Evolutionary conservation across 2,329 filamentous ascomycete genomes (phyloP).

Genomic region (Xylariaceae sp.): DNA sequence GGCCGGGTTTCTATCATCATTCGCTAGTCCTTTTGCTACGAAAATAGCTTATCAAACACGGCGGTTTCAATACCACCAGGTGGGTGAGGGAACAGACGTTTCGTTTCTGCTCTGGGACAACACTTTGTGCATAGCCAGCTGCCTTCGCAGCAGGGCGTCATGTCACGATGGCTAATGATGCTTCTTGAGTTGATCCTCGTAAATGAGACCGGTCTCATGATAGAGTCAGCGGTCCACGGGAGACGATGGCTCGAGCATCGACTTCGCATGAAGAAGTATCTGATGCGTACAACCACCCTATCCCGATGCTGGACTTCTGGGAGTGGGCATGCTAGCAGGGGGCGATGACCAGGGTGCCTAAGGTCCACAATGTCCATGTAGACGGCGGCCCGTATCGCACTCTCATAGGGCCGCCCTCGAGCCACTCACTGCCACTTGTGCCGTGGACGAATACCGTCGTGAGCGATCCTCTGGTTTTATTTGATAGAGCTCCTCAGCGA

Average conservation of each 20-base stretch:
- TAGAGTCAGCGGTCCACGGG: slow-evolving; percentile 16
- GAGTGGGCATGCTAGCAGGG: slow-evolving; percentile 28
- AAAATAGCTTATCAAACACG: too few species aligned
- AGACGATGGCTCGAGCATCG: slow-evolving; percentile 7
- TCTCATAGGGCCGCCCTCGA: slow-evolving; percentile 33
- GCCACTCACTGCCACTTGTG: slow-evolving; percentile 30
- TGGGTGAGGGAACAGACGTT: too few species aligned
- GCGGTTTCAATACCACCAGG: too few species aligned
- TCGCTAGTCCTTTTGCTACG: too few species aligned
- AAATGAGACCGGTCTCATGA: slow-evolving; percentile 14
- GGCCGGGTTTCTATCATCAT: too few species aligned
- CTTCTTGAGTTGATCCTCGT: background rate
- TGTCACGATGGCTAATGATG: slow-evolving; percentile 12
- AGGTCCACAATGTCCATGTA: slow-evolving; percentile 28
- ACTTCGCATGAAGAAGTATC: slow-evolving; percentile 21
- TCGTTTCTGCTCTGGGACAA: too few species aligned
- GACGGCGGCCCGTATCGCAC: slow-evolving; percentile 27
- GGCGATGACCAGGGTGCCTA: slow-evolving; percentile 24
- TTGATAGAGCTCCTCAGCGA: slow-evolving; percentile 26
- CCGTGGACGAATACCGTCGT: slow-evolving; percentile 27
- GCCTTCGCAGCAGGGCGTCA: slow-evolving; percentile 7
- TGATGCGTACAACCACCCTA: too few species aligned
- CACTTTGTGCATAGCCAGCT: background rate
- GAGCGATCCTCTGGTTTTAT: slow-evolving; percentile 28
- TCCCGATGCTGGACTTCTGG: too few species aligned